phyloP scores from a whole-genome alignment of 306 rosid species.

The Dryas alaskensis region DNA sequence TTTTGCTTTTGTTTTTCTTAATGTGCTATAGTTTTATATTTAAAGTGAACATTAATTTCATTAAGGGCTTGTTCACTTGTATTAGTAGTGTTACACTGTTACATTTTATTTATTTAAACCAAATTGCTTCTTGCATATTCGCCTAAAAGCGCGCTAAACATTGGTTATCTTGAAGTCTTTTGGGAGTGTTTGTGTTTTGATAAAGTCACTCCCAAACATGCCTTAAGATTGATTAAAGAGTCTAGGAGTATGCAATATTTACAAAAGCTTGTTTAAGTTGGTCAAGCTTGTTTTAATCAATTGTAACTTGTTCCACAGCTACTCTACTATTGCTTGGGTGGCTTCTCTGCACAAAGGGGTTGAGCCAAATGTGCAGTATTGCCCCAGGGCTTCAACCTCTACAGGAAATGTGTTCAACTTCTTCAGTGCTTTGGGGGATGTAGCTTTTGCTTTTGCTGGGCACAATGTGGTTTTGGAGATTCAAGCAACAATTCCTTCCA shows the following conservation, averaged over 20 bases:
- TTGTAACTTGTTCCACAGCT: constrained; percentile 25
- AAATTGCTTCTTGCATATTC: too few relatives aligned
- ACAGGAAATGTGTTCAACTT: constrained; percentile 31
- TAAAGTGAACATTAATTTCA: neutral
- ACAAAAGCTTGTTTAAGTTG: neutral
- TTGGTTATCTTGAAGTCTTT: too few relatives aligned
- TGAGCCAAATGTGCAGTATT: constrained; percentile 22
- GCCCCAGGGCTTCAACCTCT: constrained; percentile 26
- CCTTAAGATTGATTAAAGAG: neutral
- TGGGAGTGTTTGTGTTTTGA: too few relatives aligned
- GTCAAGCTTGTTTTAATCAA: neutral
- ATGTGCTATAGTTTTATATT: neutral
- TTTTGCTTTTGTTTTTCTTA: neutral
- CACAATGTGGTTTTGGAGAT: constrained; percentile 47
- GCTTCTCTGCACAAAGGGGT: constrained; percentile 40
- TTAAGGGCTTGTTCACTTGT: neutral
- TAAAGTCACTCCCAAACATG: neutral
- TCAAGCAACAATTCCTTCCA: constrained; percentile 48
- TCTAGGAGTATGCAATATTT: too few relatives aligned
- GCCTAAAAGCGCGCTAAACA: too few relatives aligned
- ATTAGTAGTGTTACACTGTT: too few relatives aligned
- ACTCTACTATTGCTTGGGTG: constrained; percentile 43
- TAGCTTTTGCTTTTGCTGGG: constrained; percentile 46
- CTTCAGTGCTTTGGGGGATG: constrained; percentile 38
- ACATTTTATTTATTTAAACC: too few relatives aligned